phyloP scores from a whole-genome alignment of 2,329 filamentous ascomycete species.

The Metarhizium guizhouense region DNA sequence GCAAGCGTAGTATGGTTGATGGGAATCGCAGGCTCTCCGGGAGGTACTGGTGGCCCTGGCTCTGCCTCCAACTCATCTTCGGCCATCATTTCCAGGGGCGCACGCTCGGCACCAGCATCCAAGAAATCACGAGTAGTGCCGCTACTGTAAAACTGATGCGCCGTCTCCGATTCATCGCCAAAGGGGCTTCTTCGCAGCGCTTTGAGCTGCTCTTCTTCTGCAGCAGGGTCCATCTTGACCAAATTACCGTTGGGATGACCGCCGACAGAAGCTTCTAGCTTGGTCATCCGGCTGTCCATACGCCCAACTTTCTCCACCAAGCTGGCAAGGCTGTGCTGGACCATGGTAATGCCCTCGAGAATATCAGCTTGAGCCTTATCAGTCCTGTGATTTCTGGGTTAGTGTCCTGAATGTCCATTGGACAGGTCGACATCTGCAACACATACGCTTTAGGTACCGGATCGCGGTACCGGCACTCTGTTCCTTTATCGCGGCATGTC shows the following conservation, averaged over 20 bases:
- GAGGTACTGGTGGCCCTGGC: slow-evolving; percentile 41
- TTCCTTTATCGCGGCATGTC: slow-evolving; percentile 78
- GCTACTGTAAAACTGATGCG: slow-evolving; percentile 11
- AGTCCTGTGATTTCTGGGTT: slow-evolving; percentile 28
- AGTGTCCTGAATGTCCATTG: neutral
- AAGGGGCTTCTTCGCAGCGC: slow-evolving; percentile 13
- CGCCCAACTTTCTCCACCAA: slow-evolving; percentile 28
- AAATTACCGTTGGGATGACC: slow-evolving; percentile 10
- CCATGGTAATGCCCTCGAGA: slow-evolving; percentile 40
- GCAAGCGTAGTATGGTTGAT: slow-evolving; percentile 87
- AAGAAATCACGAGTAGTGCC: slow-evolving; percentile 18
- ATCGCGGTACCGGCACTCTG: slow-evolving; percentile 82
- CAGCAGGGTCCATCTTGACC: slow-evolving; percentile 19
- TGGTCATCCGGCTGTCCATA: slow-evolving; percentile 28
- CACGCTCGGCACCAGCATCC: slow-evolving; percentile 13
- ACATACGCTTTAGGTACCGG: slow-evolving; percentile 79
- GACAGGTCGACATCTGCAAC: neutral
- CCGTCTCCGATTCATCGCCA: slow-evolving; percentile 5
- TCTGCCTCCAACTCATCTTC: slow-evolving; percentile 43
- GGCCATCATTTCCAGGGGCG: slow-evolving; percentile 19
- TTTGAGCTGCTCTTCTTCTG: slow-evolving; percentile 22
- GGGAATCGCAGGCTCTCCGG: slow-evolving; percentile 62
- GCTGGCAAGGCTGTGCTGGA: slow-evolving; percentile 28
- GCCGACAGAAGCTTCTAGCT: slow-evolving; percentile 22
- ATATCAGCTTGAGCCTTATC: slow-evolving; percentile 55